A percentile compares a stretch with the other conserved stretches of the same genome.
phyloP scores from a whole-genome alignment of 148 eudicot genomes.

The Vaccinium macrocarpon region DNA sequence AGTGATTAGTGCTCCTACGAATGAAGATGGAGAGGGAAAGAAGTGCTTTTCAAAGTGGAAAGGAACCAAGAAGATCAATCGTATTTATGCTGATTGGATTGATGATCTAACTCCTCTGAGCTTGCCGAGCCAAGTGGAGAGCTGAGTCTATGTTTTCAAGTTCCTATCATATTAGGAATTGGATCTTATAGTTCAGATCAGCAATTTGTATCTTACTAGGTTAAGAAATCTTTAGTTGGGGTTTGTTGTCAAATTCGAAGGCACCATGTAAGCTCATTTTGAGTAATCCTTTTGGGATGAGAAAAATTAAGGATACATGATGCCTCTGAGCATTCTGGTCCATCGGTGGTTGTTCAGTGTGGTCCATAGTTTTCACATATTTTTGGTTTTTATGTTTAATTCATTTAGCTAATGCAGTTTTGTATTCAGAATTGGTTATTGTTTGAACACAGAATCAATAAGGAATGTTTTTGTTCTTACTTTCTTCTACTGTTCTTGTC shows the following conservation, averaged over 20 bases:
- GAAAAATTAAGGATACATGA: not conserved
- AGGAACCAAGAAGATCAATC: constrained; percentile 51
- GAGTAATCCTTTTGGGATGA: constrained; percentile 6
- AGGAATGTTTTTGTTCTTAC: not conserved
- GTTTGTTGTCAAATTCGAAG: not conserved
- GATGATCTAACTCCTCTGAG: constrained; percentile 45
- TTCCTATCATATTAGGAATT: not conserved
- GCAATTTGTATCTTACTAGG: not conserved
- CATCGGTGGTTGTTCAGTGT: not conserved
- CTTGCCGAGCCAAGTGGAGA: constrained; percentile 34
- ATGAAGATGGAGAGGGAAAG: constrained; percentile 39
- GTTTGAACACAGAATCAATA: not conserved
- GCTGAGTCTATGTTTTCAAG: constrained; percentile 8
- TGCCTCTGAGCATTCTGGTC: not conserved
- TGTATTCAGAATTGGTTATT: not conserved
- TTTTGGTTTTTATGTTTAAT: not conserved
- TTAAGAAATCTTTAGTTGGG: not conserved
- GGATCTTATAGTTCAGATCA: constrained; percentile 1
- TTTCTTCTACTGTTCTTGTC: not conserved
- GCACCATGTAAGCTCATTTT: not conserved
- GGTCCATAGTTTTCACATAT: not conserved
- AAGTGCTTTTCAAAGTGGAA: constrained; percentile 59
- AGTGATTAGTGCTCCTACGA: constrained; percentile 24
- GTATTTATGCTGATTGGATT: constrained; percentile 84
- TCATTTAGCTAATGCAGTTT: not conserved